phyloP scores from a whole-genome alignment of 257 asterid genomes.

The Petunia axillaris region DNA sequence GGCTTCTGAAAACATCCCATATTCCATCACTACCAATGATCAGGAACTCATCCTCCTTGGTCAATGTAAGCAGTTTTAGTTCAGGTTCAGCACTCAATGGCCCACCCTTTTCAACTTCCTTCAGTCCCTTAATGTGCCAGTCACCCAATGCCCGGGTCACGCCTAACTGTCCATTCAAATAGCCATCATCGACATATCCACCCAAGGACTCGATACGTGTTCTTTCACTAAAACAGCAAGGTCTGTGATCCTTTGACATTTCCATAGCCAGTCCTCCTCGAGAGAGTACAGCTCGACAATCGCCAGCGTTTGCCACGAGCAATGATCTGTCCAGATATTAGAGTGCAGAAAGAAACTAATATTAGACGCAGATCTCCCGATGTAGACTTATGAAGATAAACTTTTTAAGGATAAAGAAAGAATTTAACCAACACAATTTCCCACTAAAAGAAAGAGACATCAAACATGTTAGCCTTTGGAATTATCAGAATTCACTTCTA shows the following conservation, averaged over 20 bases:
- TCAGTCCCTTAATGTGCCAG: constrained; percentile 92
- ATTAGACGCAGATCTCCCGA: not conserved
- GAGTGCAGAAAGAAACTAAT: not conserved
- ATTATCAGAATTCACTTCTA: not conserved
- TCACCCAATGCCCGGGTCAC: constrained; percentile 91
- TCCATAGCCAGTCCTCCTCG: constrained; percentile 75
- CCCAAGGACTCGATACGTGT: constrained; percentile 74
- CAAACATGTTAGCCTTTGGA: not conserved
- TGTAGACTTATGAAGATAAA: not conserved
- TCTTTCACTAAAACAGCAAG: constrained; percentile 64
- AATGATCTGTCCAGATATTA: constrained; percentile 56
- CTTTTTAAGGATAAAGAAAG: not conserved
- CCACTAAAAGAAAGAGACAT: not conserved
- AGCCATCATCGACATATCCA: constrained; percentile 72
- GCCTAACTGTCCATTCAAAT: constrained; percentile 72
- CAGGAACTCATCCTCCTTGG: constrained; percentile 85
- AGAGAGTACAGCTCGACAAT: constrained; percentile 86
- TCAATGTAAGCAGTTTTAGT: constrained; percentile 62
- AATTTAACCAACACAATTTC: not conserved
- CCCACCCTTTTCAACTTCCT: constrained; percentile 63
- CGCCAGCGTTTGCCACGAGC: constrained; percentile 95
- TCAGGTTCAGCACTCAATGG: constrained; percentile 97
- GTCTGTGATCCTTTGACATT: constrained; percentile 87
- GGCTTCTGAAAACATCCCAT: constrained; percentile 88
- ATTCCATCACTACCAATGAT: constrained; percentile 84